phyloP scores from a whole-genome alignment of 73 alveolate genomes.

The Urostyla sp. region DNA sequence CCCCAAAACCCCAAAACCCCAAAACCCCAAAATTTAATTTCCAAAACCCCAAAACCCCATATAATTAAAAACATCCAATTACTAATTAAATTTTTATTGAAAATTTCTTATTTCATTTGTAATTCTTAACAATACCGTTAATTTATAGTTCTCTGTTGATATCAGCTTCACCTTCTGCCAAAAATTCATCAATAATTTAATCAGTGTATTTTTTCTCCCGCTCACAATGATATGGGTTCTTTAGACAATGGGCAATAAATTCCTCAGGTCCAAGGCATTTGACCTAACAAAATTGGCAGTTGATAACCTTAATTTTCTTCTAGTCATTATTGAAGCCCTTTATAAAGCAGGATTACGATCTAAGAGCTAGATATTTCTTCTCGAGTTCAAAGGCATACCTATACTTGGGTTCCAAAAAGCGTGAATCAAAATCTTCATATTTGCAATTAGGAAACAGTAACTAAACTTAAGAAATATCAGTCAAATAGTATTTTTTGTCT shows the following conservation, averaged over 20 bases:
- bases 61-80: no score
- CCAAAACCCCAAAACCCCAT: no score
- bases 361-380: not conserved
- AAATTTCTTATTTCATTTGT: no score
- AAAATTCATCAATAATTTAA: no score
- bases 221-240: no score
- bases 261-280: constrained; percentile 21
- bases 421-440: constrained; percentile 17
- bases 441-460: constrained; percentile 33
- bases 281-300: constrained; percentile 24
- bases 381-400: not conserved
- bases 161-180: no score
- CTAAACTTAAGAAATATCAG: constrained; percentile 24
- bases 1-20: no score
- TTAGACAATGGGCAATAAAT: constrained; percentile 39
- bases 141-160: no score
- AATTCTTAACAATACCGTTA: no score
- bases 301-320: not conserved
- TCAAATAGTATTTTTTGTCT: constrained; percentile 12
- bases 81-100: no score
- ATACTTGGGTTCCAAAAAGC: constrained; percentile 24
- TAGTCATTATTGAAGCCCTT: constrained; percentile 1
- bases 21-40: no score
- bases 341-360: not conserved
- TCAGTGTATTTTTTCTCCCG: no score